phyloP scores from a whole-genome alignment of 306 rosid species.

The Cajanus cajan region DNA sequence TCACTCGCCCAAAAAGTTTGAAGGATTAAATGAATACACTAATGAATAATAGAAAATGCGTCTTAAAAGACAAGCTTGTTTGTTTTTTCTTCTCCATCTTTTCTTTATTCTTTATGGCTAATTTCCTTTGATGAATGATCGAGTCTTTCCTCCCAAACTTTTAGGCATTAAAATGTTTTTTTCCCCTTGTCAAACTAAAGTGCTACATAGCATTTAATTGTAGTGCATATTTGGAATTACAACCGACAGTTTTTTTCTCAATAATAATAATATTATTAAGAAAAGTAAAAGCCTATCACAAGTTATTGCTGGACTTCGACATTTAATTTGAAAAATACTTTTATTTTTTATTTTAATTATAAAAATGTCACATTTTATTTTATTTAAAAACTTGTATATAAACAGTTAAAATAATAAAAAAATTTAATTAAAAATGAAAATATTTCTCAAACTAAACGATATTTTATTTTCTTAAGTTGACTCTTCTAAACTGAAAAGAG shows the following conservation, averaged over 20 bases:
- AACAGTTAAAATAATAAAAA: no score
- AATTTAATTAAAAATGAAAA: no score
- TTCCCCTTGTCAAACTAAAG: constrained; percentile 12
- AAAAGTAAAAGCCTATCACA: background rate
- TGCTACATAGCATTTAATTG: background rate
- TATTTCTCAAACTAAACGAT: no score
- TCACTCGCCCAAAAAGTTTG: background rate
- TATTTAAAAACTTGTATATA: no score
- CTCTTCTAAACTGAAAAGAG: no score
- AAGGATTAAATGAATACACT: background rate
- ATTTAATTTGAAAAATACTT: no score
- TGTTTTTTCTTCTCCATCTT: constrained; percentile 1
- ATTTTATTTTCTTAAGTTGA: no score
- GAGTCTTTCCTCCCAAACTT: constrained; percentile 15
- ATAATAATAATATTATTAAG: no score
- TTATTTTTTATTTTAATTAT: no score
- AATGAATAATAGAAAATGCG: background rate
- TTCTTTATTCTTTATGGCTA: constrained; percentile 12
- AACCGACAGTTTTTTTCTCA: background rate
- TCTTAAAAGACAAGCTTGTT: constrained; percentile 10
- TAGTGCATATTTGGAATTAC: background rate
- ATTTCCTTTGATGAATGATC: background rate
- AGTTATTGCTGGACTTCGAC: background rate
- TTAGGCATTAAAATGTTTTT: background rate
- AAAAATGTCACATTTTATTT: no score